Conservation (phyloP, 1,284 basidiomycete genomes). For the Cutaneotrichosporon sp. region DNA sequence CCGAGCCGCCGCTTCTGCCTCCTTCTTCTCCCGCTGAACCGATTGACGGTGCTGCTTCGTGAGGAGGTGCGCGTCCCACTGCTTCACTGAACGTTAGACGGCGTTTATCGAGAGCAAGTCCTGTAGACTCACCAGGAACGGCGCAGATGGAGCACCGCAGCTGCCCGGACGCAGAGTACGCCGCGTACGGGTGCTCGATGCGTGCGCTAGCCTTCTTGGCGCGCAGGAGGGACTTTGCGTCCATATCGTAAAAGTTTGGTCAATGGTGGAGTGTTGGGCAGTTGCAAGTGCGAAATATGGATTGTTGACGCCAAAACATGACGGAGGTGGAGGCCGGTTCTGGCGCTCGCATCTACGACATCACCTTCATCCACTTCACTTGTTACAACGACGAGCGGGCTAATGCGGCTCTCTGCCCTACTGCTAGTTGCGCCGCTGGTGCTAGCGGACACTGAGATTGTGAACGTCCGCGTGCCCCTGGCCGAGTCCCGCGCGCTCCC, state of each 20-base stretch:
- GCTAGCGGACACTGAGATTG: constrained; percentile 39
- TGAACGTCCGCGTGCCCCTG: constrained; percentile 33
- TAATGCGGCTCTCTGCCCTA: background rate
- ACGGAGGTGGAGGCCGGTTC: too few relatives aligned
- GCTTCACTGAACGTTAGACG: constrained; percentile 36
- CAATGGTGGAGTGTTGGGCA: background rate
- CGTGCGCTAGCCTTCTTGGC: constrained; percentile 45
- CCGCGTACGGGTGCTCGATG: constrained; percentile 43
- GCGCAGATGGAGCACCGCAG: constrained; percentile 47
- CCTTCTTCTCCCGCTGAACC: constrained; percentile 38
- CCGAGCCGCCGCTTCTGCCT: constrained; percentile 23
- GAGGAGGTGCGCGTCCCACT: constrained; percentile 48
- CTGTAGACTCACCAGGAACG: constrained; percentile 37
- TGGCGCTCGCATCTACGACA: too few relatives aligned
- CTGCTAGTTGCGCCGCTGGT: constrained; percentile 3
- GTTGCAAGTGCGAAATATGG: background rate
- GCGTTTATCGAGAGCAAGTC: too few relatives aligned
- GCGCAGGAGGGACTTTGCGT: constrained; percentile 46
- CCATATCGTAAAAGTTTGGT: constrained; percentile 9
- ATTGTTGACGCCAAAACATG: background rate
- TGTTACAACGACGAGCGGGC: too few relatives aligned
- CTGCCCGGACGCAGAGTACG: constrained; percentile 37
- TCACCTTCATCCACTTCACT: background rate
- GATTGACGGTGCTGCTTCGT: constrained; percentile 48
- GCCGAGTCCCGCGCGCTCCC: background rate